Base-by-base conservation (phyloP, 2,329 filamentous ascomycete species). In the Apiospora phragmitis region DNA sequence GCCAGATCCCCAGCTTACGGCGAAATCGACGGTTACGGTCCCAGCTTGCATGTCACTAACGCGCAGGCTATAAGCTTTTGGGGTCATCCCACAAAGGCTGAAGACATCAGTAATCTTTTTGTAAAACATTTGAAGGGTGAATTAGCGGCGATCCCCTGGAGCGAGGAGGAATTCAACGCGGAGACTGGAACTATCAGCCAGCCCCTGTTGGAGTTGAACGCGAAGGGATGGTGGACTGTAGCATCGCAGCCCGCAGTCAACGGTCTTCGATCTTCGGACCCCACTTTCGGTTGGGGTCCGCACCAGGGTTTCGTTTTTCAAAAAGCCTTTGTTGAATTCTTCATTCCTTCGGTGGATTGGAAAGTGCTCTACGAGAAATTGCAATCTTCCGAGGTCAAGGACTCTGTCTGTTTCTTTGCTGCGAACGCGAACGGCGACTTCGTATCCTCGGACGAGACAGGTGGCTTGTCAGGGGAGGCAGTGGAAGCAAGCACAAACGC, bases 251-350 rank as follows among this genome's bases (percentile, higher is more conserved):
- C 96, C 4, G 94, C 95, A 21, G 94, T 98, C 70, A 97, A 98
- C 79, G 94, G 95, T 55, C 83, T 95, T 26, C 88, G 88, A 45
- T 97, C 93, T 38, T 89, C 88, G 66, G 90, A 99, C 79, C 83
- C 88, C 4, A 89, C 93, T 26, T 97, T 97, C 77, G 96, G 96
- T 73, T 99, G 96, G 96, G 96, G 96, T 1, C 96, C 96, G 0
- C 89, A 88, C 67, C 91, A 95, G 76, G 96, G 96, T 24, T 98
- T 97, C 80, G 94, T 98, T 66, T 99, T 98, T 85, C 96, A 99
- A 79, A 99, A 98, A 83, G 93, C 95, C 0, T 99, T 99, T 81
- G 94, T 99, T 68, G 96, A 99, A 81, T 94, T 98, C 83, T 99
- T 99, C 86, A 84, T 97, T 71, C 91, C 95, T 0, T 83, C 86